Base-by-base conservation (phyloP, 2,329 filamentous ascomycete species). In the Nothopassalora personata region DNA sequence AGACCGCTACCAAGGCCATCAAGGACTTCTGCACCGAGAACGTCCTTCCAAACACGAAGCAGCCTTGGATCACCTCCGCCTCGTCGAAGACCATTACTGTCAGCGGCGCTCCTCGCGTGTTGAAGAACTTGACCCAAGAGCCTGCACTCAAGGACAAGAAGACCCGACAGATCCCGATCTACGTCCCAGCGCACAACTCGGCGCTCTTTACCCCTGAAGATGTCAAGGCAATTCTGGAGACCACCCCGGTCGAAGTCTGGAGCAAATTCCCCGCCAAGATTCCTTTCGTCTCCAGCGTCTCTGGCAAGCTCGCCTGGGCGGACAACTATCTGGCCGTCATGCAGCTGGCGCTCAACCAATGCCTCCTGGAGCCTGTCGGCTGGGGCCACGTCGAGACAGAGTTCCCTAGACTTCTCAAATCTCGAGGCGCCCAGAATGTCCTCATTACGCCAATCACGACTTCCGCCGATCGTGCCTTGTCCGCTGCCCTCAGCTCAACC, bases 131-230 rank as follows among this genome's bases (percentile, higher is more conserved):
- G 56, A 48, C 18, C 39, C 46, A 30, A 45, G 19, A 18, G 39
- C 36, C 52, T 45, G 10, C 39, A 39, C 39, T 43, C 45, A 28
- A 49, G 28, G 46, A 39, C 7, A 31, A 50, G 31, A 50, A 33
- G 27, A 53, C 54, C 1, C 57, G 36, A 13, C 49, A 28, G n/a
- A 49, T 64, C n/a, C 57, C 61, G 10, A 62, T 65, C 28, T 60
- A 53, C n/a, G 63, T 50, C 5, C 65, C 61, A 11, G 64, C 61
- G 39, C 65, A 63, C 43, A 56, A 52, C n/a, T 11, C 56, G 5
- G 56, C 60, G 34, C 49, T 65, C 18, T 71, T 59, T 69, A 48
- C 43, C 18, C 19, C 55, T n/a, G 34, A 45, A 13, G 59, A 63
- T 47, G 54, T 63, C 19, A 33, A 57, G n/a, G 43, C 57, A 15